Conservation (phyloP, 73 alveolate species). For the Symbiodinium pilosum region DNA sequence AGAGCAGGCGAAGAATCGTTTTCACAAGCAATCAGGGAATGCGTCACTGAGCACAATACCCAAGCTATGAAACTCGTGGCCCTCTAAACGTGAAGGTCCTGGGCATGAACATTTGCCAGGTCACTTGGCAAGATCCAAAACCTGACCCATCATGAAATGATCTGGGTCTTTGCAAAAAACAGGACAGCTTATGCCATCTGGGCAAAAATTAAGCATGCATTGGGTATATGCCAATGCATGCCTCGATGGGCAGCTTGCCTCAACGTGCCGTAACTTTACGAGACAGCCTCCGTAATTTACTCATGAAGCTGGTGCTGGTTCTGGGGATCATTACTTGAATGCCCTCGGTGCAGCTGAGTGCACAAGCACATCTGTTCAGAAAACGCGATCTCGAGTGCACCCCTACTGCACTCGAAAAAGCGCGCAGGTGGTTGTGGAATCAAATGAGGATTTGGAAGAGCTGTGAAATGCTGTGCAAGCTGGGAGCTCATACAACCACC, state of each 20-base stretch:
- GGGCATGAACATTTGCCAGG: neutral
- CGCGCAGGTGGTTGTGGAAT: neutral
- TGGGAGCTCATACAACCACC: neutral
- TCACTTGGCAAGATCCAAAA: neutral
- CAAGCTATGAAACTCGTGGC: neutral
- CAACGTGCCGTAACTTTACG: neutral
- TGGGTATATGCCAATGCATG: neutral
- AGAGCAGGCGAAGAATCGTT: no score
- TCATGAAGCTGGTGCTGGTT: no score
- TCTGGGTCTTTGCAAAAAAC: constrained; percentile 31
- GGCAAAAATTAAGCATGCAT: constrained; percentile 26
- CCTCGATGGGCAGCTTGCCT: constrained; percentile 14
- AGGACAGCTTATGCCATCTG: constrained; percentile 52
- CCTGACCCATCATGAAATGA: neutral
- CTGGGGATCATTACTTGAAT: neutral
- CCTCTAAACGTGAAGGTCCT: neutral
- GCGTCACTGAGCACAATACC: neutral
- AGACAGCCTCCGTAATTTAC: no score
- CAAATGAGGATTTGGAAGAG: no score
- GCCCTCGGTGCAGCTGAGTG: neutral
- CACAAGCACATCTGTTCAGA: neutral
- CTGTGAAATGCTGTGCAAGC: neutral
- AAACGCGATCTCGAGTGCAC: neutral
- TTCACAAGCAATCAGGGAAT: neutral
- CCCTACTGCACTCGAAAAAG: constrained; percentile 10